Conservation (phyloP, 768 basidiomycete genomes). For the Tylopilus vinaceipallidus region DNA sequence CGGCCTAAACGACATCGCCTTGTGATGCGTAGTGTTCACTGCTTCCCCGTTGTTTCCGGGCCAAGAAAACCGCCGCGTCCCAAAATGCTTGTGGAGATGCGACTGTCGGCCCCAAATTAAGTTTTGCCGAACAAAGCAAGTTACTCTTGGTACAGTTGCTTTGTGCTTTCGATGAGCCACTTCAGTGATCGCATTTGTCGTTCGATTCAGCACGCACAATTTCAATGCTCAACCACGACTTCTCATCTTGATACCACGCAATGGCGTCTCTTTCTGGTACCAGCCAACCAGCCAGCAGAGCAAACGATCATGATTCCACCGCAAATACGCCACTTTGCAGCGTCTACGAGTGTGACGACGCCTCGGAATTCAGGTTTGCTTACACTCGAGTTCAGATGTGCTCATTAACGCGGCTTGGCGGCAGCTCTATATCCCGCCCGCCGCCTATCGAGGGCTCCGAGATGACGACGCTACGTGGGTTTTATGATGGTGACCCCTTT, state of each 20-base stretch:
- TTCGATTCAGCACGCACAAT: background rate
- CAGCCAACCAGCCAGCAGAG: background rate
- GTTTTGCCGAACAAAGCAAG: conserved; percentile 12
- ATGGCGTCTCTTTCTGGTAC: conserved; percentile 5
- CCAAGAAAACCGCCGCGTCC: too few relatives aligned
- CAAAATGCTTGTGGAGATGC: background rate
- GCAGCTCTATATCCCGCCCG: background rate
- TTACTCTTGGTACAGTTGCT: conserved; percentile 5
- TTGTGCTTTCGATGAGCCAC: conserved; percentile 20
- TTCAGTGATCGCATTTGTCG: background rate
- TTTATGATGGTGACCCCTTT: background rate
- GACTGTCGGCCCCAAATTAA: background rate
- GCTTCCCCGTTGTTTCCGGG: too few relatives aligned
- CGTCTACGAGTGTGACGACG: background rate
- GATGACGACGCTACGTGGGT: background rate
- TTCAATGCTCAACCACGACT: background rate
- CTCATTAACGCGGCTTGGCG: background rate
- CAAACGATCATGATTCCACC: background rate
- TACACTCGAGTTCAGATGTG: background rate
- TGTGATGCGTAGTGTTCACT: too few relatives aligned
- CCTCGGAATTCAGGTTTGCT: background rate
- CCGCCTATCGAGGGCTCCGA: conserved; percentile 5
- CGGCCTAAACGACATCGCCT: too few relatives aligned
- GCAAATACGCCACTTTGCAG: background rate
- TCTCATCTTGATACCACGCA: conserved; percentile 1